Base-by-base conservation (phyloP, 441 rosid genomes). In the Brassica hybrid region DNA sequence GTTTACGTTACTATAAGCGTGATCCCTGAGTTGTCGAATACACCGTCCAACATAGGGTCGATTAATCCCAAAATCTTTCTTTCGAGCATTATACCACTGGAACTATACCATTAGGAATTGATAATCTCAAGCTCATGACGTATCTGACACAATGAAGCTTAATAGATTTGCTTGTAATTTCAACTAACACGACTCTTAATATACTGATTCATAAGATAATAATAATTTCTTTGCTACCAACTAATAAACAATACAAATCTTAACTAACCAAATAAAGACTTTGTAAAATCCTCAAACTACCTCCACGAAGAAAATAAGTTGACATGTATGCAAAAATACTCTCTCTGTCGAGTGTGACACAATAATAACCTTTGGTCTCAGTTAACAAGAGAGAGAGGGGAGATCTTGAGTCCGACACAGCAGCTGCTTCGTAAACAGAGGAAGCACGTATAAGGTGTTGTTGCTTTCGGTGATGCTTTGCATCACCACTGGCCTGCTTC, bases 371-470 rank as follows among this genome's bases (percentile, higher is more conserved):
- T 25, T 54, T 2, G 2, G 71, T 54, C 57, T 80, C 52, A 80
- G 87, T 93, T 96, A 45, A 96, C 86, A 62, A 98, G 94, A 63
- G 92, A 90, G 75, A 96, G 94, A 21, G 23, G 12, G 98, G 97
- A 80, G 83, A 82, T 74, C 98, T 87, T 56, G 97, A 83, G 83
- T 93, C 99, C 74, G 90, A 34, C 67, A 87, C 95, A 36, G 92
- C 95, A 36, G 92, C 86, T 34, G 88, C 85, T 32, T 88, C 97
- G 30, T 88, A 83, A 10, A 71, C 19, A 63, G 76, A 59, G 3
- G 81, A 45, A 71, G 86, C 82, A 1, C 83, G 90, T 14, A 76
- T 66, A n/a, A 85, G 48, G 65, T 88, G 87, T 79, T 91, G 88
- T 7, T 74, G 76, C n/a, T 71, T 21, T 21, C 23, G 23, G 23